phyloP scores from a whole-genome alignment of 352 stramenopile genomes.

The Phytophthora tubulina region DNA sequence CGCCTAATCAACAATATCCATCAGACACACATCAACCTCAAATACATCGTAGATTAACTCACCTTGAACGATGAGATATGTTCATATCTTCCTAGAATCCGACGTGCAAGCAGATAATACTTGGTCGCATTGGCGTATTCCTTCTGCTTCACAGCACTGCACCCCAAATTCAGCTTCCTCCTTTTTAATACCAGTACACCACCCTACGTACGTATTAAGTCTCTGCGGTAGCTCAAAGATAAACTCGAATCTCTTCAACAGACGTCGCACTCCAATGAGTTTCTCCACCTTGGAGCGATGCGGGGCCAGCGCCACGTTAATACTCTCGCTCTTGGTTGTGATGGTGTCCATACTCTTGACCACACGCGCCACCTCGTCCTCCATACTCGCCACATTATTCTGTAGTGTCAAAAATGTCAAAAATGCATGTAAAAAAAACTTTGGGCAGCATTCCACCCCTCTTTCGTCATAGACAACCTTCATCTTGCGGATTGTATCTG shows the following conservation, averaged over 20 bases:
- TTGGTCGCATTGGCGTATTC: conserved; percentile 89
- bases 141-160: conserved; percentile 86
- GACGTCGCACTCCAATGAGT: conserved; percentile 95
- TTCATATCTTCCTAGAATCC: conserved; percentile 89
- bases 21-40: conserved; percentile 3
- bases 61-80: conserved; percentile 92
- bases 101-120: conserved; percentile 87
- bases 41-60: not conserved
- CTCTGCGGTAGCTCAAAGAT: conserved; percentile 96
- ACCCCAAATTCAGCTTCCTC: not conserved
- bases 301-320: conserved; percentile 90
- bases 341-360: conserved; percentile 92
- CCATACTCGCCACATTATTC: conserved; percentile 94
- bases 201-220: conserved; percentile 61
- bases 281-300: conserved; percentile 95
- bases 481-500: conserved; percentile 98
- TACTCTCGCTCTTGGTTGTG: conserved; percentile 81
- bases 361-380: conserved; percentile 88
- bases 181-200: not conserved
- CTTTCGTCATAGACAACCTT: conserved; percentile 50
- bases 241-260: conserved; percentile 97
- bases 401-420: conserved; percentile 22
- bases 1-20: conserved; percentile 40
- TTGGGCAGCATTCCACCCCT: conserved; percentile 3
- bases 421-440: conserved; percentile 4